Evolutionary conservation across 192 early-diverging fungal genomes (phyloP).

Genomic region (Umbelopsis vinacea): DNA sequence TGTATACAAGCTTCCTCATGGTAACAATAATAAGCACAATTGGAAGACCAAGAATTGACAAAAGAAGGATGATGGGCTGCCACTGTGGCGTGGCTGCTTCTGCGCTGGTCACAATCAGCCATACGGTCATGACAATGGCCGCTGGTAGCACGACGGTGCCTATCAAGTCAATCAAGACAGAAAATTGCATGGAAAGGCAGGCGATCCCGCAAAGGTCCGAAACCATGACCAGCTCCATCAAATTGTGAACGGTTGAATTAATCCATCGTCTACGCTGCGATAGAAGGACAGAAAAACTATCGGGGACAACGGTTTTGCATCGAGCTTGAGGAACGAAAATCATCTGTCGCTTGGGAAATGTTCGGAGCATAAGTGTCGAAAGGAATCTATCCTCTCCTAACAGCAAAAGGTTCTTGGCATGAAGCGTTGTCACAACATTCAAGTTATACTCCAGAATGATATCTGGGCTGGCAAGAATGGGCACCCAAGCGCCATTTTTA

Average conservation of each 20-base stretch:
- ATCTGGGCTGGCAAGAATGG: slow-evolving; percentile 85
- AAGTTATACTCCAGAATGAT: slow-evolving; percentile 80
- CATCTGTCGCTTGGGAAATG: slow-evolving; percentile 84
- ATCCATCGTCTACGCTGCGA: slow-evolving; percentile 94
- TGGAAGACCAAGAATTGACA: slow-evolving; percentile 82
- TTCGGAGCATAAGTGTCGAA: slow-evolving; percentile 83
- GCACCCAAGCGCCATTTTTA: slow-evolving; percentile 72
- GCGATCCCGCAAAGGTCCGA: slow-evolving; percentile 88
- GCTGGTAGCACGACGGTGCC: slow-evolving; percentile 77
- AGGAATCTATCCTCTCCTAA: slow-evolving; percentile 89
- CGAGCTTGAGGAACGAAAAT: slow-evolving; percentile 82
- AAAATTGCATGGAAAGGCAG: slow-evolving; percentile 88
- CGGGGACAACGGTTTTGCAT: slow-evolving; percentile 85
- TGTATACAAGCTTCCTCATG: slow-evolving; percentile 77
- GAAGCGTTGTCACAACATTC: slow-evolving; percentile 77
- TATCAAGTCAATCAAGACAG: slow-evolving; percentile 70
- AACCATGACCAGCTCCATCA: slow-evolving; percentile 82
- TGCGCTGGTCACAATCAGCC: slow-evolving; percentile 59
- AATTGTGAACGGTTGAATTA: slow-evolving; percentile 92
- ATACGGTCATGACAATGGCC: slow-evolving; percentile 77
- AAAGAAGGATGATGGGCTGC: slow-evolving; percentile 71
- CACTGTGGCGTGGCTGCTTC: slow-evolving; percentile 32
- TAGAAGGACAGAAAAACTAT: slow-evolving; percentile 80
- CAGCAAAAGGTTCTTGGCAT: slow-evolving; percentile 83
- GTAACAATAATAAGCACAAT: slow-evolving; percentile 89